These are phyloP conservation scores for Hyaloscypha finlandica DNA, from an alignment of 495 filamentous ascomycete genomes.

Conservation along the genomic window DNA sequence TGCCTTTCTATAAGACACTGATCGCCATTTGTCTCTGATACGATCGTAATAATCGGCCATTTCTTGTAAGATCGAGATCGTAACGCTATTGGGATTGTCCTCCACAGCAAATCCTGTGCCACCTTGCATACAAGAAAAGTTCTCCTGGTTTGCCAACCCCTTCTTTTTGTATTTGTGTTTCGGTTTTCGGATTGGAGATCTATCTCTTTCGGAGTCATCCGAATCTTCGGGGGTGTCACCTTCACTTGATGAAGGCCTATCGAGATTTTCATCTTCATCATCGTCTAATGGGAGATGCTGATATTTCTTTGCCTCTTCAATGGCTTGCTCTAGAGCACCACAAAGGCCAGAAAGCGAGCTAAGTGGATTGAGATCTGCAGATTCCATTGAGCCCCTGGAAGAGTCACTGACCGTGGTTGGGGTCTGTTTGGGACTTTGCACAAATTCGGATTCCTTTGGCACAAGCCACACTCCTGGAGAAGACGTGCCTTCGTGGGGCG, in stretches of 20 bases:
- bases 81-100: conserved; percentile 65
- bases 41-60: conserved; percentile 83
- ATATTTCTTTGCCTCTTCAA: conserved; percentile 49
- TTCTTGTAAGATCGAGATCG: conserved; percentile 76
- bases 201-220: conserved; percentile 4
- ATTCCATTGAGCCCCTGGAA: neutral
- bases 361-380: neutral
- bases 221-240: conserved; percentile 4
- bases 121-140: conserved; percentile 68
- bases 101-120: conserved; percentile 24
- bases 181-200: neutral
- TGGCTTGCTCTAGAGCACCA: conserved; percentile 59
- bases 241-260: conserved; percentile 21
- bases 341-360: conserved; percentile 23
- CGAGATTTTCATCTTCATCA: conserved; percentile 31
- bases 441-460: neutral
- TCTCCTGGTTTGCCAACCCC: conserved; percentile 39
- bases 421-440: conserved; percentile 3
- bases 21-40: conserved; percentile 75
- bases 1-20: conserved; percentile 76
- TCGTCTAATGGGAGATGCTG: conserved; percentile 40
- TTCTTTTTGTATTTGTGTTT: conserved; percentile 19
- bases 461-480: conserved; percentile 7
- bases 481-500: neutral
- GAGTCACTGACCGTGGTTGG: neutral